These are phyloP conservation scores for Trametes sanguinea DNA, from an alignment of 768 basidiomycete species.

Conservation along the genomic window DNA sequence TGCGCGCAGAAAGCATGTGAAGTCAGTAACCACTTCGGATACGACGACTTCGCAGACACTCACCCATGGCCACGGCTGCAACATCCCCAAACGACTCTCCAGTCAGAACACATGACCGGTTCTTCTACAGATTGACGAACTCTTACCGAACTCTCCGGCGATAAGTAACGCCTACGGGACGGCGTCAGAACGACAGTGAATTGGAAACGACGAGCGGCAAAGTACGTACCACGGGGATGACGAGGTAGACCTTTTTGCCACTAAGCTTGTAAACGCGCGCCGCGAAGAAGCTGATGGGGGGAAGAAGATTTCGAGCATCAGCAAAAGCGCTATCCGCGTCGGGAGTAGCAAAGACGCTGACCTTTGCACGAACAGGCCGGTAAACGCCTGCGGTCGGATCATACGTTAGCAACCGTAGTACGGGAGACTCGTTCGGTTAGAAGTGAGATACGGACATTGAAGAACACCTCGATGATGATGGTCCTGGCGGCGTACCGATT, in stretches of 20 bases:
- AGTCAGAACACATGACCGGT: neutral
- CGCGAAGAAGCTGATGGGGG: constrained; percentile 21
- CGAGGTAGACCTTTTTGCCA: constrained; percentile 46
- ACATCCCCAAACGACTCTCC: too few relatives aligned
- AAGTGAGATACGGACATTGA: constrained; percentile 44
- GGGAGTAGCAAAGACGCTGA: constrained; percentile 29
- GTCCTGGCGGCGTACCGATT: constrained; percentile 41
- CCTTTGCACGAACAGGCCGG: constrained; percentile 59
- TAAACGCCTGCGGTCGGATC: constrained; percentile 43
- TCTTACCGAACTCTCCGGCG: constrained; percentile 49
- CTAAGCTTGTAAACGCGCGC: constrained; percentile 39
- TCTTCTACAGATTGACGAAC: neutral
- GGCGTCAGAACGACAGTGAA: neutral
- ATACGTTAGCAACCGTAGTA: neutral
- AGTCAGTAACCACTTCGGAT: constrained; percentile 45
- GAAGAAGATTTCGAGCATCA: constrained; percentile 5
- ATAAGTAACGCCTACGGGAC: constrained; percentile 43
- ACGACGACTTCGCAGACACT: neutral
- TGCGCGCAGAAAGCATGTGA: constrained; percentile 1
- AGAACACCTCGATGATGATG: constrained; percentile 47
- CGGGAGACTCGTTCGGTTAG: neutral
- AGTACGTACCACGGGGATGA: constrained; percentile 43
- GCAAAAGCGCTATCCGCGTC: constrained; percentile 48
- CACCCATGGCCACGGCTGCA: constrained; percentile 7
- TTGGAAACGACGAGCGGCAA: neutral